A percentile compares a stretch with the other conserved stretches of the same genome.
Evolutionary conservation across 2,329 filamentous ascomycete species (phyloP).

Genomic region (Aspergillus sp.): DNA sequence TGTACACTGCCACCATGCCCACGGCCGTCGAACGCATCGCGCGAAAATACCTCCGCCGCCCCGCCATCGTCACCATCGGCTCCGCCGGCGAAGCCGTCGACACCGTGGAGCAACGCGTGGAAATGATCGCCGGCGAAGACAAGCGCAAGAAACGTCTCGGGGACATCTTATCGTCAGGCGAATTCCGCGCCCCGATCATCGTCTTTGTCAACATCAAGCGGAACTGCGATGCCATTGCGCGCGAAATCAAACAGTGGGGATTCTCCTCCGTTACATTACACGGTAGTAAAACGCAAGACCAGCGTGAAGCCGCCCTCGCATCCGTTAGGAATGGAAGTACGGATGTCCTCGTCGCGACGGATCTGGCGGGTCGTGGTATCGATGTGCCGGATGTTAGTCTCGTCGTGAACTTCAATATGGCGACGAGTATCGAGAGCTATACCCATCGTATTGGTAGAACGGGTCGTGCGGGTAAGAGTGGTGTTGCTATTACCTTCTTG

Average conservation of each 20-base stretch:
- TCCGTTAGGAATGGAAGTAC: constrained; percentile 79
- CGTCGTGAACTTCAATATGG: constrained; percentile 99
- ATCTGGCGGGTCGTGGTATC: constrained; percentile 95
- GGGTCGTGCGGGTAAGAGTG: constrained; percentile 93
- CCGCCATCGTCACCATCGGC: constrained; percentile 91
- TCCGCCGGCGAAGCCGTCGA: constrained; percentile 95
- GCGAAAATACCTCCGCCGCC: constrained; percentile 91
- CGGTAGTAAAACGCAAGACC: constrained; percentile 95
- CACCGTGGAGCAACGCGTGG: constrained; percentile 95
- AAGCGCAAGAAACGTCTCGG: constrained; percentile 94
- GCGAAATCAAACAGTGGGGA: constrained; percentile 92
- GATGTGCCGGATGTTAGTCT: constrained; percentile 92
- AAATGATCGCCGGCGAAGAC: constrained; percentile 87
- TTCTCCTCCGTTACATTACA: constrained; percentile 88
- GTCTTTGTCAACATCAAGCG: constrained; percentile 99
- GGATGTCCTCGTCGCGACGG: constrained; percentile 91
- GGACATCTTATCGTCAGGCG: constrained; percentile 78
- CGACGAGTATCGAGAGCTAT: constrained; percentile 86
- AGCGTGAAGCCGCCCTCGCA: constrained; percentile 87
- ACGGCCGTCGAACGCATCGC: constrained; percentile 89
- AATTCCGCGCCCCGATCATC: constrained; percentile 88
- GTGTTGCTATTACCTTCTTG: constrained; percentile 94
- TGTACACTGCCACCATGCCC: constrained; percentile 99
- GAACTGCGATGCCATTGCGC: constrained; percentile 92
- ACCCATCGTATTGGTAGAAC: constrained; percentile 97